These are phyloP conservation scores for Skeletonema potamos DNA, from an alignment of 108 stramenopile genomes.

Conservation along the genomic window DNA sequence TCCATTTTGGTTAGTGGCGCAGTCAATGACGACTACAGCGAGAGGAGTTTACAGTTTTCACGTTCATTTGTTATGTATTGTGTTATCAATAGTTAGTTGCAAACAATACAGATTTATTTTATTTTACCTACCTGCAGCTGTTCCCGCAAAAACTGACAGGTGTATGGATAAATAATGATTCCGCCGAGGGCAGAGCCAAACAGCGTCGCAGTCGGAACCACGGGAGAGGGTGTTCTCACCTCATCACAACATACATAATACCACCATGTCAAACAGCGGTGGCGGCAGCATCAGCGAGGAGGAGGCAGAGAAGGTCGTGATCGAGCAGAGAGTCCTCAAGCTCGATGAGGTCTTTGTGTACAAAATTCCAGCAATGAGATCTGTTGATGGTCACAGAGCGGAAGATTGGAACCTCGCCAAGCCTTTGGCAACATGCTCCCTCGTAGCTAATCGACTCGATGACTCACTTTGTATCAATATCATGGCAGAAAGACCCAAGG, in stretches of 20 bases:
- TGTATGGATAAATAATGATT: too few relatives aligned
- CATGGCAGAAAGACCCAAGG: slow-evolving; percentile 41
- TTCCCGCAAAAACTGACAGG: too few relatives aligned
- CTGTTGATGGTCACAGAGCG: slow-evolving; percentile 70
- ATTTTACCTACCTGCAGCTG: too few relatives aligned
- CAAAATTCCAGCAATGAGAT: slow-evolving; percentile 69
- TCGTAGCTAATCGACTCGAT: slow-evolving; percentile 36
- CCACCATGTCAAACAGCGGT: not conserved
- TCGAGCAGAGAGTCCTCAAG: slow-evolving; percentile 62
- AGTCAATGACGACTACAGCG: not conserved
- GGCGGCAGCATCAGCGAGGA: not conserved
- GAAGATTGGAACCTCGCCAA: slow-evolving; percentile 79
- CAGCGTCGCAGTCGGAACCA: too few relatives aligned
- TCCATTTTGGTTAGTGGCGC: slow-evolving; percentile 18
- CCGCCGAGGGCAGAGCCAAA: too few relatives aligned
- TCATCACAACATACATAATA: too few relatives aligned
- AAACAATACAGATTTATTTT: too few relatives aligned
- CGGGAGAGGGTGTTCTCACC: too few relatives aligned
- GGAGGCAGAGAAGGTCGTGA: slow-evolving; percentile 41
- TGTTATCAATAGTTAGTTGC: too few relatives aligned
- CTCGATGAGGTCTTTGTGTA: slow-evolving; percentile 80
- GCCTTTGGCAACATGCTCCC: slow-evolving; percentile 66
- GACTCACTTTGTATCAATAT: slow-evolving; percentile 33
- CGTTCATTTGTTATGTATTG: too few relatives aligned
- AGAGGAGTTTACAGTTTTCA: too few relatives aligned